These are phyloP conservation scores for Phenoliferia sp. DNA, from an alignment of 1,284 basidiomycete species.

Conservation along the genomic window DNA sequence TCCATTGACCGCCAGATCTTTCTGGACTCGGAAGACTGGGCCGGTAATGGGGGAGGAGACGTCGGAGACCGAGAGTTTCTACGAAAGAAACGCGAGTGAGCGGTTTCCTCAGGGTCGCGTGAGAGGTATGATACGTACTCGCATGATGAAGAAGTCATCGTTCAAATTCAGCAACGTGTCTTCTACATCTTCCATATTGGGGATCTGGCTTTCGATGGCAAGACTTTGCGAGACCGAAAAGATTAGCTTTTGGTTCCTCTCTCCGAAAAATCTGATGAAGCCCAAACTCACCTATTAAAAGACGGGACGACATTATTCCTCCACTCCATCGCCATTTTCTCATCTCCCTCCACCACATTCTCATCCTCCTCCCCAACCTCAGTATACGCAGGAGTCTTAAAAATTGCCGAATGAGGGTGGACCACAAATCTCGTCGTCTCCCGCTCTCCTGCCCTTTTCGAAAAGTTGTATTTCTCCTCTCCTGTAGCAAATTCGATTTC, in stretches of 20 bases:
- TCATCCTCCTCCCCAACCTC: background rate
- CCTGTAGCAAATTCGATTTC: constrained; percentile 5
- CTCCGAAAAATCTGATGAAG: too few species aligned
- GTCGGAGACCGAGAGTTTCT: constrained; percentile 18
- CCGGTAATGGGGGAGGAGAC: constrained; percentile 26
- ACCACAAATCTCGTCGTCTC: constrained; percentile 7
- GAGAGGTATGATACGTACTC: background rate
- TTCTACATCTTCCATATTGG: constrained; percentile 19
- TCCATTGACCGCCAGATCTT: constrained; percentile 13
- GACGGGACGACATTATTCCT: constrained; percentile 14
- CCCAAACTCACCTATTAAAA: constrained; percentile 18
- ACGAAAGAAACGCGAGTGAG: background rate
- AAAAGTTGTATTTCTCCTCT: too few species aligned
- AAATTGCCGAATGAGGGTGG: constrained; percentile 21
- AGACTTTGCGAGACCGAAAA: constrained; percentile 9
- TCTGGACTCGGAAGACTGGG: constrained; percentile 28
- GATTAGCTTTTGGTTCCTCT: background rate
- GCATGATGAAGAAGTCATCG: constrained; percentile 35
- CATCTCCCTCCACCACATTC: background rate
- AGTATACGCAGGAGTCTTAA: constrained; percentile 3
- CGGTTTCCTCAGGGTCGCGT: rapidly evolving
- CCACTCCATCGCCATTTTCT: constrained; percentile 8
- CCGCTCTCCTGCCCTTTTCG: background rate
- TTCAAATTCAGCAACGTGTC: constrained; percentile 26
- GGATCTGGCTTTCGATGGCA: constrained; percentile 33